phyloP scores from a whole-genome alignment of 257 asterid genomes.

The Coffea eugenioides region DNA sequence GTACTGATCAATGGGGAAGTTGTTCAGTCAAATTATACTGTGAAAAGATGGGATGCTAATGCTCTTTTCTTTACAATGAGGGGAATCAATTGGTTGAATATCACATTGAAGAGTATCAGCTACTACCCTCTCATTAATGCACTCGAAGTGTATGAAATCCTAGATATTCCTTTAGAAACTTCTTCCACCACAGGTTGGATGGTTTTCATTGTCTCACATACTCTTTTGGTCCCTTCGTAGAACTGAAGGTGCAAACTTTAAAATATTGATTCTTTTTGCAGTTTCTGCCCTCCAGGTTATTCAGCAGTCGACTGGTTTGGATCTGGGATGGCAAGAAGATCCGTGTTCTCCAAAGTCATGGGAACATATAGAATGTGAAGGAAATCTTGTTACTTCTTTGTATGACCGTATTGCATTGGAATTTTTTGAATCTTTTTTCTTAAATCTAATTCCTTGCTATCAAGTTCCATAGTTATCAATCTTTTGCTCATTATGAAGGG shows the following conservation, averaged over 20 bases:
- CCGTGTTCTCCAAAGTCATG: conserved; percentile 88
- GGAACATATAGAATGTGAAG: conserved; percentile 82
- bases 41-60: conserved; percentile 55
- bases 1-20: conserved; percentile 58
- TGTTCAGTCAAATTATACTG: conserved; percentile 59
- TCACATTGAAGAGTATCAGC: conserved; percentile 61
- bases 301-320: conserved; percentile 66
- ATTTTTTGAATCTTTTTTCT: not conserved
- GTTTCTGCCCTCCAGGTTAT: conserved; percentile 94
- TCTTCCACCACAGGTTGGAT: conserved; percentile 80
- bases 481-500: conserved; percentile 40
- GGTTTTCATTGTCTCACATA: not conserved
- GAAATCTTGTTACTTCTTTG: conserved; percentile 81
- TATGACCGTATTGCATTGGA: conserved; percentile 29
- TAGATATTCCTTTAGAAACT: conserved; percentile 69
- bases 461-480: conserved; percentile 1
- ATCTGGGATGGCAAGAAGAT: conserved; percentile 86
- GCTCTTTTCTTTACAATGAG: conserved; percentile 48
- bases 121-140: conserved; percentile 80
- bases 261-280: conserved; percentile 24
- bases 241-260: not conserved
- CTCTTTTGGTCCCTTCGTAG: not conserved
- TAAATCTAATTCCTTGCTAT: not conserved
- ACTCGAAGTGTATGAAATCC: conserved; percentile 81
- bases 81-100: conserved; percentile 59